phyloP scores from a whole-genome alignment of 2,329 filamentous ascomycete genomes.

The Clarireedia monteithiana region DNA sequence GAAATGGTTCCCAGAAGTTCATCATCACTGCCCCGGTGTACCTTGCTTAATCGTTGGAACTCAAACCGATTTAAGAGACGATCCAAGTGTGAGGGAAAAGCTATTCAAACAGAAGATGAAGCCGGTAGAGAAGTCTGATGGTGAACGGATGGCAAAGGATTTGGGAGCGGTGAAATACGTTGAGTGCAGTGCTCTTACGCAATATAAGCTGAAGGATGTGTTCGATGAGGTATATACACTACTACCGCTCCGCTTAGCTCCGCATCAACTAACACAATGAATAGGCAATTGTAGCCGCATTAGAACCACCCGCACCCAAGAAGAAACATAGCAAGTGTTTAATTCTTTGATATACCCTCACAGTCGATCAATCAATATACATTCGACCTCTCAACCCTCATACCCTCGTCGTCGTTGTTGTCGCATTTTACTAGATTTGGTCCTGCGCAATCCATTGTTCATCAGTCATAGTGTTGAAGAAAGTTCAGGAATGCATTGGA shows the following conservation, averaged over 20 bases:
- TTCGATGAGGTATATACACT: constrained; percentile 79
- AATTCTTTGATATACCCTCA: constrained; percentile 45
- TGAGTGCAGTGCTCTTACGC: constrained; percentile 94
- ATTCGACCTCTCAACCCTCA: not conserved
- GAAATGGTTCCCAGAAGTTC: constrained; percentile 98
- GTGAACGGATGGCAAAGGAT: constrained; percentile 93
- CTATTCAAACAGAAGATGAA: constrained; percentile 93
- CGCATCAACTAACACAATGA: constrained; percentile 14
- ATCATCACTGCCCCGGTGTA: constrained; percentile 96
- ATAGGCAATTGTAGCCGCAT: constrained; percentile 88
- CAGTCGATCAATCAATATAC: not conserved
- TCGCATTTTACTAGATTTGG: not conserved
- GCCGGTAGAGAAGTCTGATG: constrained; percentile 85
- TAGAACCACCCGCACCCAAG: constrained; percentile 81
- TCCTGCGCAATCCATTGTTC: not conserved
- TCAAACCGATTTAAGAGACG: constrained; percentile 91
- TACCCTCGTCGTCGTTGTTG: not conserved
- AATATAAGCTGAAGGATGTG: constrained; percentile 98
- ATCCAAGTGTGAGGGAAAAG: constrained; percentile 81
- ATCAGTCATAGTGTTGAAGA: not conserved
- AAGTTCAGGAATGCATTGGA: not conserved
- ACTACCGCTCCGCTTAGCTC: not conserved
- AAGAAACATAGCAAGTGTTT: constrained; percentile 66
- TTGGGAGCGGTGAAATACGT: constrained; percentile 98
- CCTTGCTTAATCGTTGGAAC: constrained; percentile 97